These are phyloP conservation scores for Solanum pinnatisectum DNA, from an alignment of 257 asterid genomes.

Conservation along the genomic window DNA sequence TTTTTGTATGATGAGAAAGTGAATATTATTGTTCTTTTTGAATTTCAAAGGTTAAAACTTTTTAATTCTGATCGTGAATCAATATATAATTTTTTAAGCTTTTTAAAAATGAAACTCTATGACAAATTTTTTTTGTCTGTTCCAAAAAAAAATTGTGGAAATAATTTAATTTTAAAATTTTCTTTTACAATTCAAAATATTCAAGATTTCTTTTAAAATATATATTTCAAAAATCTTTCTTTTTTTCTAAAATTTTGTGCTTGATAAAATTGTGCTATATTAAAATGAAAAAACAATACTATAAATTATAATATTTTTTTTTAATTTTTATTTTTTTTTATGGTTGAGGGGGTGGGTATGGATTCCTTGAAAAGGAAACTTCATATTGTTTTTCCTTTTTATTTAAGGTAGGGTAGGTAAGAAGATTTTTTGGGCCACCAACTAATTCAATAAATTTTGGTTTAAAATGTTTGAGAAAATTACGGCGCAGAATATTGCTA, in stretches of 20 bases:
- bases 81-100: no score
- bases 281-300: not conserved
- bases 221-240: no score
- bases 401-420: not conserved
- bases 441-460: not conserved
- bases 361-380: not conserved
- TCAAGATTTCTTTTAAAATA: no score
- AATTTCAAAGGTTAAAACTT: not conserved
- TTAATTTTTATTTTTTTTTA: no score
- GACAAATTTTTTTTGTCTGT: no score
- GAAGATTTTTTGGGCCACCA: not conserved
- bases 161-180: no score
- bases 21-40: no score
- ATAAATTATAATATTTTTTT: not conserved
- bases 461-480: not conserved
- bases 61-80: not conserved
- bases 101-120: no score
- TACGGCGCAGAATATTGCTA: not conserved
- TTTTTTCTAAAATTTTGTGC: not conserved
- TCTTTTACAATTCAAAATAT: no score
- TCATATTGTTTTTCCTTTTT: not conserved
- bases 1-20: not conserved
- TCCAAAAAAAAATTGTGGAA: not conserved
- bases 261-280: not conserved
- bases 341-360: no score